These are phyloP conservation scores for Trichosanthes cucumerina DNA, from an alignment of 306 rosid species.

Conservation along the genomic window DNA sequence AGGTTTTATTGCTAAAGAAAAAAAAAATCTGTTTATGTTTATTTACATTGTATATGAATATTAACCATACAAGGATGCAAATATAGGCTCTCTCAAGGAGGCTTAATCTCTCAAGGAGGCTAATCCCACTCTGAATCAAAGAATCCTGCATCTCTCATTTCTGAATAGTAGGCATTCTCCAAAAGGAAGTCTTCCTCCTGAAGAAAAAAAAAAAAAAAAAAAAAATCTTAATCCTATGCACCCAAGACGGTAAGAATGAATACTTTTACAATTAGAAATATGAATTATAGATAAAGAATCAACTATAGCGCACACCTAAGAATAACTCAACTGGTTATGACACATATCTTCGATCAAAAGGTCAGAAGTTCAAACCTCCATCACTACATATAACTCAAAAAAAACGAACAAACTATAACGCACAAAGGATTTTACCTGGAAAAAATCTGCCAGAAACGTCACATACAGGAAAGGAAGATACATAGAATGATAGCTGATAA, in stretches of 20 bases:
- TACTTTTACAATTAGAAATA: not conserved
- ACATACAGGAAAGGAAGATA: constrained; percentile 61
- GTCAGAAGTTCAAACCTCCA: no score
- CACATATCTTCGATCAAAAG: no score
- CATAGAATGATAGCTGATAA: constrained; percentile 48
- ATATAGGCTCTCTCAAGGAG: constrained; percentile 10
- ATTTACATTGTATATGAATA: constrained; percentile 19
- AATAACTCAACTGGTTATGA: no score
- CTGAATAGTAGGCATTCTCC: constrained; percentile 66
- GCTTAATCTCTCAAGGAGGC: constrained; percentile 13
- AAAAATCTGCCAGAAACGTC: constrained; percentile 61
- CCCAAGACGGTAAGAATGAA: not conserved
- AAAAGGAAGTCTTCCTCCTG: constrained; percentile 71
- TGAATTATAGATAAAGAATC: not conserved
- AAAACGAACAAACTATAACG: no score
- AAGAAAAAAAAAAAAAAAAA: constrained; percentile 7
- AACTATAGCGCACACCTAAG: no score
- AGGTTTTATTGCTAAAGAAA: not conserved
- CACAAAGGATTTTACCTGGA: constrained; percentile 33
- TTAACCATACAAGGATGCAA: constrained; percentile 1
- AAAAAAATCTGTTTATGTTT: not conserved
- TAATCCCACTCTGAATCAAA: constrained; percentile 80
- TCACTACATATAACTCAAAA: no score
- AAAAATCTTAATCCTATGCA: not conserved
- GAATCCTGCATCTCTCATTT: constrained; percentile 91